Conservation (phyloP, 257 asterid genomes). For the Plantago elongata region DNA sequence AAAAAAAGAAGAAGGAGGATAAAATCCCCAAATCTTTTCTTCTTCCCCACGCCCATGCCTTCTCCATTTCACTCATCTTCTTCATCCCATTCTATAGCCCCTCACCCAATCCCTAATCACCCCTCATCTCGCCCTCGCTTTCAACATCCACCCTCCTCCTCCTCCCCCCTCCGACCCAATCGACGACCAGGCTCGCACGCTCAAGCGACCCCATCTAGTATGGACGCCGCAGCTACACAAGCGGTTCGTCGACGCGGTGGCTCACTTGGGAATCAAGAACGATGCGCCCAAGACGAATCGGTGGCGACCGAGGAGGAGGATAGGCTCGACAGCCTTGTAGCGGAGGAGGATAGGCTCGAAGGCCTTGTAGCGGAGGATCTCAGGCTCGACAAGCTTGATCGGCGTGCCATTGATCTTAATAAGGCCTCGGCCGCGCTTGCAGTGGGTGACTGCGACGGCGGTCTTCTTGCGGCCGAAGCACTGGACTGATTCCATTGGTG, state of each 20-base stretch:
- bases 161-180: slow-evolving; percentile 49
- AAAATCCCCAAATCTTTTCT: no score
- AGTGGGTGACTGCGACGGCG: slow-evolving; percentile 76
- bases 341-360: no score
- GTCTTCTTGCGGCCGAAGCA: slow-evolving; percentile 83
- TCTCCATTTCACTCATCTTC: no score
- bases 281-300: slow-evolving; percentile 56
- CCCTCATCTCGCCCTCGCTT: slow-evolving; percentile 26
- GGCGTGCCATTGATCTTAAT: slow-evolving; percentile 79
- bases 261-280: slow-evolving; percentile 47
- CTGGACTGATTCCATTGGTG: slow-evolving; percentile 53
- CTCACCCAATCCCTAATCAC: slow-evolving; percentile 28
- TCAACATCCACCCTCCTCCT: slow-evolving; percentile 58
- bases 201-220: slow-evolving; percentile 46
- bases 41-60: no score
- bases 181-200: slow-evolving; percentile 39
- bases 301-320: slow-evolving; percentile 64
- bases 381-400: slow-evolving; percentile 72
- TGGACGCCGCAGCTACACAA: slow-evolving; percentile 59
- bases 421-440: slow-evolving; percentile 73
- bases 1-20: no score
- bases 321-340: no score
- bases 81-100: no score
- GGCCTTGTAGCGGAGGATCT: slow-evolving; percentile 74
- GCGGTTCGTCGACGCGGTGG: slow-evolving; percentile 49